Conservation (phyloP, 2,329 filamentous ascomycete species). For the Raffaelea arxii region DNA sequence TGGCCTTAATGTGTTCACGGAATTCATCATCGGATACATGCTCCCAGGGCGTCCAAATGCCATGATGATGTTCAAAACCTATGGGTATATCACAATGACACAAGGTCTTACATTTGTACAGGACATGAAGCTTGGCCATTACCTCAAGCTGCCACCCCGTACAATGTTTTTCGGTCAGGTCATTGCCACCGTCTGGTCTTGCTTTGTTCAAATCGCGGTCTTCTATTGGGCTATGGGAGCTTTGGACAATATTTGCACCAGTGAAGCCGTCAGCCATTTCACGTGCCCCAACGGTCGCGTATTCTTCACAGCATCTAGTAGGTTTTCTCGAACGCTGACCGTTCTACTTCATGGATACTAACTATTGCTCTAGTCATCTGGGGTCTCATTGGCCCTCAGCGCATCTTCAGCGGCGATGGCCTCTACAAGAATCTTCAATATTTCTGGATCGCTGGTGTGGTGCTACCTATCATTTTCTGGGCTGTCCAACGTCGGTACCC, state of each 20-base stretch:
- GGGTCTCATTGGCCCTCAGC: constrained; percentile 49
- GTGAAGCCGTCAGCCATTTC: constrained; percentile 37
- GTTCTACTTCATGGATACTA: too few relatives aligned
- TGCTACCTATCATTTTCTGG: constrained; percentile 20
- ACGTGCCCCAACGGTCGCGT: constrained; percentile 47
- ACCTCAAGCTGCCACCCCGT: constrained; percentile 21
- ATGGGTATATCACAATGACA: constrained; percentile 10
- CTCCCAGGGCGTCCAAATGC: constrained; percentile 40
- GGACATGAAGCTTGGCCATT: constrained; percentile 21
- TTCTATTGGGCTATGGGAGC: constrained; percentile 23
- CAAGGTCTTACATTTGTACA: constrained; percentile 14
- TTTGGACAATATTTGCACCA: constrained; percentile 43
- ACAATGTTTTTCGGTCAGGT: constrained; percentile 27
- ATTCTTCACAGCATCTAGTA: constrained; percentile 45
- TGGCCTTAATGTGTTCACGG: constrained; percentile 41
- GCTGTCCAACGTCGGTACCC: constrained; percentile 22
- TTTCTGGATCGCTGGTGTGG: constrained; percentile 37
- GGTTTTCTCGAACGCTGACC: too few relatives aligned
- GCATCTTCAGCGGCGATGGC: constrained; percentile 38
- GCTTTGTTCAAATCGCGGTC: constrained; percentile 24
- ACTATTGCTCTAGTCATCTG: constrained; percentile 40
- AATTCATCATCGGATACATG: constrained; percentile 42
- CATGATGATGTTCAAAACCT: constrained; percentile 43
- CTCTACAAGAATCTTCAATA: constrained; percentile 33
- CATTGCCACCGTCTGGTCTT: constrained; percentile 24